These are phyloP conservation scores for Fusarium vanettenii DNA, from an alignment of 2,329 filamentous ascomycete genomes.

Conservation along the genomic window DNA sequence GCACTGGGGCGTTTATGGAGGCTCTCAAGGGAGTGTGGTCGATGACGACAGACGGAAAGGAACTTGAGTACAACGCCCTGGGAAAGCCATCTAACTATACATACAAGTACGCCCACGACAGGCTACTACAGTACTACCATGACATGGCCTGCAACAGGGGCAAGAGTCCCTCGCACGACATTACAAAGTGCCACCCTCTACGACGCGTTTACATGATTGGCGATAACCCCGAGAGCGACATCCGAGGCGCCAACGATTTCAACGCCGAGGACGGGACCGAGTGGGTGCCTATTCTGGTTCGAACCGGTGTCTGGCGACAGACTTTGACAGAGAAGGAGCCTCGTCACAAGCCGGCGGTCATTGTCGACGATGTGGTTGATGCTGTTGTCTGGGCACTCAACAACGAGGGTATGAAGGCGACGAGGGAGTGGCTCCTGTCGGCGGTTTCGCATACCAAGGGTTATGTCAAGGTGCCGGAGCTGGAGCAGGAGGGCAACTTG, in stretches of 20 bases:
- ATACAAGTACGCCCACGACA: slow-evolving; percentile 83
- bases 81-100: slow-evolving; percentile 86
- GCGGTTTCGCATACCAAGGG: slow-evolving; percentile 43
- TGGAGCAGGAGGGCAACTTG: slow-evolving; percentile 17
- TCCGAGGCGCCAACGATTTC: slow-evolving; percentile 85
- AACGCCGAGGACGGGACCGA: slow-evolving; percentile 72
- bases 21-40: slow-evolving; percentile 85
- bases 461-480: slow-evolving; percentile 39
- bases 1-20: slow-evolving; percentile 90
- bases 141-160: slow-evolving; percentile 39
- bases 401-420: slow-evolving; percentile 58
- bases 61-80: slow-evolving; percentile 74
- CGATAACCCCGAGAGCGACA: slow-evolving; percentile 90
- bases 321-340: slow-evolving; percentile 59
- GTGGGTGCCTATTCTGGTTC: slow-evolving; percentile 82
- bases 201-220: slow-evolving; percentile 93
- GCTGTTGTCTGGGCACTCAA: slow-evolving; percentile 82
- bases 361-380: slow-evolving; percentile 79
- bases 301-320: slow-evolving; percentile 78
- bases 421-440: slow-evolving; percentile 47
- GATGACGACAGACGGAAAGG: slow-evolving; percentile 72
- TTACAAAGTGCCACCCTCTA: slow-evolving; percentile 61
- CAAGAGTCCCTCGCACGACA: slow-evolving; percentile 18
- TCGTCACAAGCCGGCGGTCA: slow-evolving; percentile 69
- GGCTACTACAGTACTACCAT: slow-evolving; percentile 65